Percentiles rank a stretch among this genome's conserved stretches.
phyloP scores from a whole-genome alignment of 1,139 yeast species.

The Kurtzmaniella quercitrusa region DNA sequence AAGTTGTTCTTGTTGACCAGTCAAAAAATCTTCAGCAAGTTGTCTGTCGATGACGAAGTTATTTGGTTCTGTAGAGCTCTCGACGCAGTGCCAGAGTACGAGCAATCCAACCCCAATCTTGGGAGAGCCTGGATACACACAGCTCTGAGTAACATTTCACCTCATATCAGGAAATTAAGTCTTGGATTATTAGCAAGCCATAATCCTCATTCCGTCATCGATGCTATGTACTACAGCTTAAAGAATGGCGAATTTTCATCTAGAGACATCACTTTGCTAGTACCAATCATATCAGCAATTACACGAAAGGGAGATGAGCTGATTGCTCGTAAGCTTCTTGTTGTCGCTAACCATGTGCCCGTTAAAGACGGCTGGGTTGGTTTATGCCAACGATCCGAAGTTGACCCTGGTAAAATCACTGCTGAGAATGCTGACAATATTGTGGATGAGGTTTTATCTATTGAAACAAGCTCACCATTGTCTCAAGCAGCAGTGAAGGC shows the following conservation, averaged over 20 bases:
- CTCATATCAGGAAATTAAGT: background rate
- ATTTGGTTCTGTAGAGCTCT: conserved; percentile 52
- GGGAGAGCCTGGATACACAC: conserved; percentile 36
- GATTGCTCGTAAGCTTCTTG: conserved; percentile 41
- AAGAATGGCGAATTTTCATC: background rate
- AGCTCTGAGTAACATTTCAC: background rate
- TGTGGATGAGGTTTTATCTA: conserved; percentile 16
- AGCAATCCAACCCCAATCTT: conserved; percentile 8
- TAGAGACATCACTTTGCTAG: conserved; percentile 19
- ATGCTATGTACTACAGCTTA: conserved; percentile 13
- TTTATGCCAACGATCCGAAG: conserved; percentile 52
- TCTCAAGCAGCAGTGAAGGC: conserved; percentile 51
- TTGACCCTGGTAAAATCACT: conserved; percentile 66
- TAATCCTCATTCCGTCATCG: background rate
- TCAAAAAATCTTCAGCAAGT: conserved; percentile 46
- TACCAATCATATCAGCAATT: conserved; percentile 43
- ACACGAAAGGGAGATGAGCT: conserved; percentile 28
- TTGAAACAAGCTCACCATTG: conserved; percentile 9
- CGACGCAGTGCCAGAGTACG: conserved; percentile 12
- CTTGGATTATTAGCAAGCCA: background rate
- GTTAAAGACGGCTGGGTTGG: conserved; percentile 76
- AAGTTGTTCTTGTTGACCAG: conserved; percentile 43
- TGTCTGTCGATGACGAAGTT: conserved; percentile 39
- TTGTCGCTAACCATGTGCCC: conserved; percentile 48
- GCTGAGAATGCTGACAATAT: conserved; percentile 33